These are phyloP conservation scores for Parafenestella ontariensis DNA, from an alignment of 2,329 filamentous ascomycete species.

Conservation along the genomic window DNA sequence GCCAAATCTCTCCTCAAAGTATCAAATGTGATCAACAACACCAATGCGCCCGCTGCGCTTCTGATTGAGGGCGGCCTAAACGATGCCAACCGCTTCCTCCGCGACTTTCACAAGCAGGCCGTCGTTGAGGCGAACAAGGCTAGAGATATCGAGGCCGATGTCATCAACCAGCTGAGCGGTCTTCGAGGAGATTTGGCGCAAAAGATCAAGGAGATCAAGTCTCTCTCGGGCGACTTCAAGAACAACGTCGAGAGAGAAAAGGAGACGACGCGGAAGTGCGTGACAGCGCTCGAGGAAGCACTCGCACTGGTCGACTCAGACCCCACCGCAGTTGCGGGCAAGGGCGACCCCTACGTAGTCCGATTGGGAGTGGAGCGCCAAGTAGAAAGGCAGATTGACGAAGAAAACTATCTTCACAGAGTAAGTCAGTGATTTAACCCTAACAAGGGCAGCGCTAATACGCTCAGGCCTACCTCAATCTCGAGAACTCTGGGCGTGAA, in stretches of 20 bases:
- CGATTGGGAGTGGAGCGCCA: constrained; percentile 86
- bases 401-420: constrained; percentile 96
- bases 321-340: constrained; percentile 75
- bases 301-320: constrained; percentile 82
- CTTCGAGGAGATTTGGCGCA: constrained; percentile 87
- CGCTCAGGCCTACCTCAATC: constrained; percentile 83
- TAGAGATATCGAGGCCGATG: constrained; percentile 87
- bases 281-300: constrained; percentile 81
- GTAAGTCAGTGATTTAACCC: constrained; percentile 56
- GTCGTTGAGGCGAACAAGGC: constrained; percentile 86
- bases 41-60: constrained; percentile 75
- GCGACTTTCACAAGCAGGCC: constrained; percentile 81
- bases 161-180: constrained; percentile 85
- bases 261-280: constrained; percentile 79
- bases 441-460: constrained; percentile 15
- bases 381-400: constrained; percentile 89
- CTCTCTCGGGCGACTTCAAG: constrained; percentile 91
- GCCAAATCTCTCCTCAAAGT: constrained; percentile 84
- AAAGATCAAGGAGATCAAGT: constrained; percentile 99
- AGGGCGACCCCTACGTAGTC: constrained; percentile 90
- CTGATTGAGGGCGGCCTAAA: constrained; percentile 82
- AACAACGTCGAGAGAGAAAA: constrained; percentile 96
- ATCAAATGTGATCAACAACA: constrained; percentile 83
- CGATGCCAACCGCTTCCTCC: constrained; percentile 82
- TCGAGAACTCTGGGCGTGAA: constrained; percentile 92